Percentiles rank a stretch among this genome's conserved stretches.
phyloP scores from a whole-genome alignment of 2,329 filamentous ascomycete species.

The Stylonectria norvegica region DNA sequence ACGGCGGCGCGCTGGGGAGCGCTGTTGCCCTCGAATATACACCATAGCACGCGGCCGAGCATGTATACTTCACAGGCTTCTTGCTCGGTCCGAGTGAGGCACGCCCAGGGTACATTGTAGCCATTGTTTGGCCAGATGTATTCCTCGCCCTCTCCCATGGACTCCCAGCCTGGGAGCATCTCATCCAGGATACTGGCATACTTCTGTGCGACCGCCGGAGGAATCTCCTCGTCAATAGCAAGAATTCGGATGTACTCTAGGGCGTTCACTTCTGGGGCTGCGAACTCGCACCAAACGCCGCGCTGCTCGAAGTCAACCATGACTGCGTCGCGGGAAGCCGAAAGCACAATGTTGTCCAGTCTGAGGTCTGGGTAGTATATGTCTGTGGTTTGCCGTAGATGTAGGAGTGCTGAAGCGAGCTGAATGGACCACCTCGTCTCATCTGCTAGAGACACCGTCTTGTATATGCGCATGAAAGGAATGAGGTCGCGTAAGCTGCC shows the following conservation, averaged over 20 bases:
- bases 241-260: constrained; percentile 56
- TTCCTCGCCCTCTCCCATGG: constrained; percentile 37
- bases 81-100: constrained; percentile 48
- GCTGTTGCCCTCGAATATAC: constrained; percentile 58
- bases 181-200: constrained; percentile 41
- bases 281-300: constrained; percentile 61
- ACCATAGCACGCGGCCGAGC: constrained; percentile 60
- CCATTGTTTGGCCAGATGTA: constrained; percentile 47
- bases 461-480: constrained; percentile 48
- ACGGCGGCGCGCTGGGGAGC: constrained; percentile 55
- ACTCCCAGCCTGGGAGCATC: constrained; percentile 47
- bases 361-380: constrained; percentile 58
- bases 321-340: constrained; percentile 43
- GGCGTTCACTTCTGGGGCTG: constrained; percentile 57
- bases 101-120: constrained; percentile 57
- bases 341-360: constrained; percentile 57
- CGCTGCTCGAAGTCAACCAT: constrained; percentile 63
- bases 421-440: constrained; percentile 54
- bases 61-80: constrained; percentile 61
- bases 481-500: constrained; percentile 55
- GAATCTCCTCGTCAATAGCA: constrained; percentile 47
- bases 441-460: constrained; percentile 38
- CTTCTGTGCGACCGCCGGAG: constrained; percentile 35
- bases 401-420: constrained; percentile 48
- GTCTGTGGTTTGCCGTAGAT: constrained; percentile 43